Base-by-base conservation (phyloP, 768 basidiomycete species). In the Naematelia aurantialba region DNA sequence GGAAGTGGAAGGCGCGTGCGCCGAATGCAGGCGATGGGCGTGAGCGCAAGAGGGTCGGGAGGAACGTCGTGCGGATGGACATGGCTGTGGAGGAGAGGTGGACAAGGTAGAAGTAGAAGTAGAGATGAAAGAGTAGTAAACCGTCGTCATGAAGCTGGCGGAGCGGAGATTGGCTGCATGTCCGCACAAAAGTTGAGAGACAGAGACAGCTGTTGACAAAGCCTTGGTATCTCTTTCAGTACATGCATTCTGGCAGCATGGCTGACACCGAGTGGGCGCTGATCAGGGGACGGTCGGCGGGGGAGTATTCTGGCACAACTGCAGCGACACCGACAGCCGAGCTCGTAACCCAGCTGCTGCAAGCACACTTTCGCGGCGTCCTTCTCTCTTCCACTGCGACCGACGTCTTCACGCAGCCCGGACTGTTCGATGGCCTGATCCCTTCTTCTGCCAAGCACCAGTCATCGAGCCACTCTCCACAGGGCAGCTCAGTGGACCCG, bases 361-460 rank as follows among this genome's bases (percentile, higher is more conserved):
- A 76, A 27, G 79, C 79, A n/a, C 73, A 79, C 46, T 79, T 76
- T 65, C 63, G 70, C 21, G 50, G 59, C 1, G 77, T 79, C 55
- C 73, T 84, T 13, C 72, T 73, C 25, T 80, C 80, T 22, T 56
- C 72, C 19, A 67, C 75, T 53, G 78, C 79, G 17, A 73, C 73
- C 53, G 55, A 61, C 10, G 56, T 81, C 26, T 79, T 85, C 45
- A 61, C 78, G 17, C 63, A 65, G 24, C 63, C 72, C 8, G 58
- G 59, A 8, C 46, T 61, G 4, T 52, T 74, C 11, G 78, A 81
- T 17, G 79, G 83, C 55, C 51, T 69, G 5, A 12, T 42, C 14
- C 46, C 52, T 30, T 27, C 26, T 14, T 27, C 48, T 3, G 30
- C 52, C 10, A 24, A 27, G 25, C 21, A 70, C 75, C 26, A 24